Base-by-base conservation (phyloP, 2,329 filamentous ascomycete species). In the Claviceps monticola region DNA sequence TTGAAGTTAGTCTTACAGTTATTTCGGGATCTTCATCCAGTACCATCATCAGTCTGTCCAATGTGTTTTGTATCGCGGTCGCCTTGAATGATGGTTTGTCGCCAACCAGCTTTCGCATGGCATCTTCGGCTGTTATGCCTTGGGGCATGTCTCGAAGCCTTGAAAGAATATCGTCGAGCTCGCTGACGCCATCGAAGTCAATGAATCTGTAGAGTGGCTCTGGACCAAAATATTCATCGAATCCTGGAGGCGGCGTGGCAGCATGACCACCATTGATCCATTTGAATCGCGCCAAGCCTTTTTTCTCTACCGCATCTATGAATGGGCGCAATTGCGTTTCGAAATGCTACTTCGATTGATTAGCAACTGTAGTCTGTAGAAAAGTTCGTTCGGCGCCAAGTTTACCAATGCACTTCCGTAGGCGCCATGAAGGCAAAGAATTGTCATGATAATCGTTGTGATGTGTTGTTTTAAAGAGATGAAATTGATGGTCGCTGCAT, bases 401-500 rank as follows among this genome's bases (percentile, higher is more conserved):
- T 13, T 19, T 19, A 53, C 52, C 48, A 29, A 41, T 19, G 47
- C 44, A 34, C 44, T 54, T 2, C 52, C 49, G 19, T 37, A 51
- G 14, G 52, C 39, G 19, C 52, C 52, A 34, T 54, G 52, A 1
- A 54, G 49, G 36, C 52, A 54, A 13, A 54, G 52, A 19, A 54
- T 36, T 1, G 50, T 51, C 49, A 54, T 53, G 14, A 44, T 19
- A 5, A 17, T 19, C 14, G 21, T 6, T 2, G 8, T 41, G 4
- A 1, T 16, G 7, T 2, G 14, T 6, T 38, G 3, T 23, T 13
- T 3, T n/a, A 14, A 1, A 3, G 14, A 16, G 14, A 2, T 2
- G 7, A 23, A 34, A 9, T 34, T 1, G 11, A 34, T 4, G 29
- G 3, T 34, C 4, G 29, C 29, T 4, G 9, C 3, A 34, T 34